Conservation (phyloP, 1,284 basidiomycete species). For the Melampsora medusae region DNA sequence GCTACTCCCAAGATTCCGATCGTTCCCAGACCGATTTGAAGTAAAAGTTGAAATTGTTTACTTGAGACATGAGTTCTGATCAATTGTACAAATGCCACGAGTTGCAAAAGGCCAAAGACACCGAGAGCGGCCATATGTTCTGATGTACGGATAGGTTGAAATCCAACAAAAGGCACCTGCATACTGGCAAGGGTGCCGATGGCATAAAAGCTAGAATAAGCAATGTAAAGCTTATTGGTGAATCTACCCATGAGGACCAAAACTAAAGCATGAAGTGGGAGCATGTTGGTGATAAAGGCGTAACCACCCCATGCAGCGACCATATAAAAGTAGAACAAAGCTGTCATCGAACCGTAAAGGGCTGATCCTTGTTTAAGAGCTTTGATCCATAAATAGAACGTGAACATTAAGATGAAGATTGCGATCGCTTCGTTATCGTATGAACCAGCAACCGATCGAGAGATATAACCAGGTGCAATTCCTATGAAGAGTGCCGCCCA, state of each 20-base stretch:
- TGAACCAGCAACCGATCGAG: slow-evolving; percentile 95
- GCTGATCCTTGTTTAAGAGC: slow-evolving; percentile 91
- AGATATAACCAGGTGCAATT: slow-evolving; percentile 95
- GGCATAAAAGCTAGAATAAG: slow-evolving; percentile 96
- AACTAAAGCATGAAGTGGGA: slow-evolving; percentile 88
- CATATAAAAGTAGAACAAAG: slow-evolving; percentile 99
- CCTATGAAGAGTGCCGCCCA: slow-evolving; percentile 98
- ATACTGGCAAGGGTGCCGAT: slow-evolving; percentile 95
- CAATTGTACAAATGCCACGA: slow-evolving; percentile 88
- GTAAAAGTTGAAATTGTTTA: slow-evolving; percentile 83
- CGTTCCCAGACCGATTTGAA: slow-evolving; percentile 63
- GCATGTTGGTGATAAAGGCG: slow-evolving; percentile 99
- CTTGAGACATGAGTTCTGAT: slow-evolving; percentile 85
- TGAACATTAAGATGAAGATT: slow-evolving; percentile 99
- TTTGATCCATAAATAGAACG: slow-evolving; percentile 96
- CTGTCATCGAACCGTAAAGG: slow-evolving; percentile 82
- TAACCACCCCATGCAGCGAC: slow-evolving; percentile 99
- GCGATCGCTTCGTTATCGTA: slow-evolving; percentile 99
- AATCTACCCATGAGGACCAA: slow-evolving; percentile 97
- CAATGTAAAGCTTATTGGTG: slow-evolving; percentile 85
- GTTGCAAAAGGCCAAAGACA: slow-evolving; percentile 93
- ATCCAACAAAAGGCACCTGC: slow-evolving; percentile 99
- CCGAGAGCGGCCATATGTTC: slow-evolving; percentile 99
- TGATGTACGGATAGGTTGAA: slow-evolving; percentile 94
- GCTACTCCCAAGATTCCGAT: slow-evolving; percentile 63